phyloP scores from a whole-genome alignment of 2,329 filamentous ascomycete species.

The Gremmenia infestans region DNA sequence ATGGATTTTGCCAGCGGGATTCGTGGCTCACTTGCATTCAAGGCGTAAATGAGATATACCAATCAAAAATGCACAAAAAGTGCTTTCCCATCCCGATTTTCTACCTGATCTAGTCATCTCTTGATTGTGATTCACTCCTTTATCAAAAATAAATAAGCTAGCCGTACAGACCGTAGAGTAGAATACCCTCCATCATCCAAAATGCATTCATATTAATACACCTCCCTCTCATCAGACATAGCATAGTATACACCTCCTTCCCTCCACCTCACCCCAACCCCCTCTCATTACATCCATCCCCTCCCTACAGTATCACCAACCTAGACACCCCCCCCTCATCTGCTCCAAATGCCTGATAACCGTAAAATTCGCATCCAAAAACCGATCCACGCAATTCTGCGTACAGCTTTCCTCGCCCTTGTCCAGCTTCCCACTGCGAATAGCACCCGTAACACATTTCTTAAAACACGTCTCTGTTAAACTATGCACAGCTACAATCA shows the following conservation, averaged over 20 bases:
- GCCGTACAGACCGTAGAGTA: background rate
- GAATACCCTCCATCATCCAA: background rate
- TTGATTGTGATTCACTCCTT: background rate
- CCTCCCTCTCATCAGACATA: background rate
- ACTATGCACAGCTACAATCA: constrained; percentile 52
- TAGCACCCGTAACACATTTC: constrained; percentile 77
- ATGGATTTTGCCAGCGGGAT: constrained; percentile 16
- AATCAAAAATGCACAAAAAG: constrained; percentile 26
- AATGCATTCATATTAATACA: background rate
- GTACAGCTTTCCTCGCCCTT: constrained; percentile 76
- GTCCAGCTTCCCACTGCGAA: constrained; percentile 70
- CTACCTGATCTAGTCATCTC: constrained; percentile 2
- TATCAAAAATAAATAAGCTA: background rate
- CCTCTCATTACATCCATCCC: background rate
- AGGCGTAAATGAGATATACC: constrained; percentile 31
- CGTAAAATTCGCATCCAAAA: constrained; percentile 80
- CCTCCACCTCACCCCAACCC: background rate
- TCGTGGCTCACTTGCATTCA: constrained; percentile 28
- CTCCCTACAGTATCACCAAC: background rate
- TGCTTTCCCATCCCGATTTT: constrained; percentile 13
- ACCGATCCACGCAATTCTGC: constrained; percentile 88
- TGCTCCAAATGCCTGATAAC: constrained; percentile 81
- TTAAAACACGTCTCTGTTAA: constrained; percentile 83
- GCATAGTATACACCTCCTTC: background rate
- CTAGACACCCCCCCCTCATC: constrained; percentile 37